phyloP scores from a whole-genome alignment of 2,329 filamentous ascomycete species.

The Capronia epimyces region DNA sequence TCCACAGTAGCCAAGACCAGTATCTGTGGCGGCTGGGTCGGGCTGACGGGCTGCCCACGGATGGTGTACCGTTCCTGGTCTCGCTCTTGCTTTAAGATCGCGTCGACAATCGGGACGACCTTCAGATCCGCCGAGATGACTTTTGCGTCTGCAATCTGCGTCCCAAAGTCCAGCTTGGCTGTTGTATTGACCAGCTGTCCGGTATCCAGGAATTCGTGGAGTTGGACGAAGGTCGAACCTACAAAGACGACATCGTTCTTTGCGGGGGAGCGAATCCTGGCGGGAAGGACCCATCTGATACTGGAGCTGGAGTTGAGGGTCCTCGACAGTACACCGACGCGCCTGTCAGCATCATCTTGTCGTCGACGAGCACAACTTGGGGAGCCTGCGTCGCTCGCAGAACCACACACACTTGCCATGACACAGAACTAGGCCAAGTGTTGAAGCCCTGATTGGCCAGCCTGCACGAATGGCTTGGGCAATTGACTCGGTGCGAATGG shows the following conservation, averaged over 20 bases:
- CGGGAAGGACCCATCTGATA: slow-evolving; percentile 71
- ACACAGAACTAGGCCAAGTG: neutral
- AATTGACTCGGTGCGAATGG: neutral
- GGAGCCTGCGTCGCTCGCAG: neutral
- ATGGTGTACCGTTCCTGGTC: slow-evolving; percentile 24
- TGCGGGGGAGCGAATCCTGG: slow-evolving; percentile 63
- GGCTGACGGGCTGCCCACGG: slow-evolving; percentile 17
- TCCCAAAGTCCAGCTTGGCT: slow-evolving; percentile 72
- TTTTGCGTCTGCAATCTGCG: slow-evolving; percentile 70
- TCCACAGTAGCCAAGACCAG: slow-evolving; percentile 70
- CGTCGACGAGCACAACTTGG: neutral
- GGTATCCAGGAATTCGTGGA: slow-evolving; percentile 63
- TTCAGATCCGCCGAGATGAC: slow-evolving; percentile 60
- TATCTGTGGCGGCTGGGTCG: slow-evolving; percentile 67
- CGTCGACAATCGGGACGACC: slow-evolving; percentile 30
- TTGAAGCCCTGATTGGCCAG: neutral
- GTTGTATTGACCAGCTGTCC: slow-evolving; percentile 69
- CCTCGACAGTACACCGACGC: slow-evolving; percentile 66
- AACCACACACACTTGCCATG: neutral
- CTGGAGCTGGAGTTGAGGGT: slow-evolving; percentile 73
- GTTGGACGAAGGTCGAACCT: slow-evolving; percentile 73
- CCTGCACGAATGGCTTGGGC: neutral
- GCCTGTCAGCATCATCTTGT: neutral
- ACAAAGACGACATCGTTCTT: slow-evolving; percentile 83
- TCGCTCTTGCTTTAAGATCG: slow-evolving; percentile 28